A percentile compares a stretch with the other conserved stretches of the same genome.
Conservation (phyloP, 805 yeast genomes). For the Metschnikowia similis region DNA sequence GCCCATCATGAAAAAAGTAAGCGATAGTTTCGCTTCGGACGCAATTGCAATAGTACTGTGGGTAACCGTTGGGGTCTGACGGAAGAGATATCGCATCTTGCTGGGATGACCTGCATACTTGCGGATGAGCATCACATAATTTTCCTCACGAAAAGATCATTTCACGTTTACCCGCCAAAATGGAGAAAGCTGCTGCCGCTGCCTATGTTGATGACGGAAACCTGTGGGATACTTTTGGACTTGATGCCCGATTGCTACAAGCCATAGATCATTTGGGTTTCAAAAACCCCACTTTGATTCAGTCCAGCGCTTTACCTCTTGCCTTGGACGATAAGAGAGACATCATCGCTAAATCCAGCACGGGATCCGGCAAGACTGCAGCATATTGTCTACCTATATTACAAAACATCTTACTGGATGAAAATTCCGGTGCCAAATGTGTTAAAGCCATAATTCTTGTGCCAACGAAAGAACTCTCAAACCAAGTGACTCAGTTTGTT, state of each 20-base stretch:
- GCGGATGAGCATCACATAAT: constrained; percentile 18
- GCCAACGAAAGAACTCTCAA: constrained; percentile 89
- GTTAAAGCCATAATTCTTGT: constrained; percentile 71
- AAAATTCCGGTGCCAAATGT: constrained; percentile 22
- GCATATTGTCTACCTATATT: constrained; percentile 86
- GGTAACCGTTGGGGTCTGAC: background rate
- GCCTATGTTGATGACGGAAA: constrained; percentile 68
- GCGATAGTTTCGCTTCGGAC: background rate
- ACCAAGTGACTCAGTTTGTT: constrained; percentile 73
- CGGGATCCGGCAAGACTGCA: constrained; percentile 95
- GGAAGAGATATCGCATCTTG: background rate
- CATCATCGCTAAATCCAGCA: constrained; percentile 87
- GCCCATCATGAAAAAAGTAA: too few relatives aligned
- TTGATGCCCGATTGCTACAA: constrained; percentile 80
- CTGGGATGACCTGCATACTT: constrained; percentile 7
- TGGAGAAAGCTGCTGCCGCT: constrained; percentile 47
- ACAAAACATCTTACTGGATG: constrained; percentile 59
- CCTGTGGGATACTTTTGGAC: constrained; percentile 68
- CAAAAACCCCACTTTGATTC: constrained; percentile 84
- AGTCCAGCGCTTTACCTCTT: constrained; percentile 85
- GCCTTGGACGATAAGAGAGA: constrained; percentile 89
- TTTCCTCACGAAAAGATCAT: constrained; percentile 5
- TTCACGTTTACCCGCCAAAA: background rate
- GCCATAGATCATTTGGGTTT: constrained; percentile 80
- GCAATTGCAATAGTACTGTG: background rate